Base-by-base conservation (phyloP, 345 rosid species). In the Balakata baccata region DNA sequence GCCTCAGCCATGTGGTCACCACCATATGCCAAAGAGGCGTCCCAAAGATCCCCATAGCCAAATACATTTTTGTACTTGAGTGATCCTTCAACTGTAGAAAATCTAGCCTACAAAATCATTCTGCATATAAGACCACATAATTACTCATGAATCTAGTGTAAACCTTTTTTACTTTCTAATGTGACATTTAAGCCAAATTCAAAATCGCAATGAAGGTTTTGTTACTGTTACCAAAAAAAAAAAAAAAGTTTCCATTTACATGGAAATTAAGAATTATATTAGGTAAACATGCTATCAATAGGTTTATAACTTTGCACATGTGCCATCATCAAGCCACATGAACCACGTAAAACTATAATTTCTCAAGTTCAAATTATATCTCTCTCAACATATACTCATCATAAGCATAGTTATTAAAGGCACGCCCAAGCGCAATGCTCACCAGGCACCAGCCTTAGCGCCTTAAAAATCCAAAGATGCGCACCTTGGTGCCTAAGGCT, bases 11-110 rank as follows among this genome's bases (percentile, higher is more conserved):
- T 83, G 72, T 83, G 90, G 74, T 93, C 95, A 82, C 80, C 87
- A 66, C 96, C 97, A 87, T 83, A 91, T 8, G 89, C 89, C 78
- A 95, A 58, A 72, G 94, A 85, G 52, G 90, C 87, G 68, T 95
- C 96, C 99, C 99, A 95, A 34, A 88, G 84, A 84, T 95, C 99
- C 66, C 98, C 98, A 84, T 84, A 86, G 9, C 99, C 99, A 78
- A 91, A 86, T 70, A 91, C 56, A 75, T 95, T 95, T 81, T 90
- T 95, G 75, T 86, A 89, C 81, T 87, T 92, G 58, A 92, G 70
- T 11, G 91, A 79, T 76, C 90, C 99, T 87, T 95, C 99, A 47
- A 88, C 74, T 14, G 94, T 86, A 23, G 94, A 91, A 79, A 96
- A 89, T 71, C 86, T 87, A 79, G 92, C 88, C 98, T 95, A 85